phyloP scores from a whole-genome alignment of 352 stramenopile species.

The Globisporangium echinulatum region DNA sequence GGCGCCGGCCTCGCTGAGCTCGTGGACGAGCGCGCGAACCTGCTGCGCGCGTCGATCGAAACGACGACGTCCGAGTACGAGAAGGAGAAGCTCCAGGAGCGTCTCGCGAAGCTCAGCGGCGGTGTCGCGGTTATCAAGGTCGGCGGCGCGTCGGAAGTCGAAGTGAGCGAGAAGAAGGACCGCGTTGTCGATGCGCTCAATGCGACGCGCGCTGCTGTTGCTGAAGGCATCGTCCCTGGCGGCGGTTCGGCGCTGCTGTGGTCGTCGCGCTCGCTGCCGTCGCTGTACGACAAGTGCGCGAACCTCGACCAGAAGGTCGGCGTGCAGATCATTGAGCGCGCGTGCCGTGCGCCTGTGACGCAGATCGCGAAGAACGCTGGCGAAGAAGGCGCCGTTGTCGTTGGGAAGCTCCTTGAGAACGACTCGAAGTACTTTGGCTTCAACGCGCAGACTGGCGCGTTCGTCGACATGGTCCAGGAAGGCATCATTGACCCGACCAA shows the following conservation, averaged over 20 bases:
- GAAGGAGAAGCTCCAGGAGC: conserved; percentile 99
- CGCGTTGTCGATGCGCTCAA: conserved; percentile 99
- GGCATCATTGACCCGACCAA: conserved; percentile 99
- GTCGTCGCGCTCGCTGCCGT: conserved; percentile 90
- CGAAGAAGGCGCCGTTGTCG: conserved; percentile 97
- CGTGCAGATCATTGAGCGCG: conserved; percentile 95
- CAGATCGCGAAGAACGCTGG: conserved; percentile 99
- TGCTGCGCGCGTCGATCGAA: conserved; percentile 95
- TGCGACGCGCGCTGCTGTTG: conserved; percentile 97
- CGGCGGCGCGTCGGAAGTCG: conserved; percentile 96
- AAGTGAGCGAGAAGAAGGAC: conserved; percentile 99
- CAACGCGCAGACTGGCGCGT: conserved; percentile 96
- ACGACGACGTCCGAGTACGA: conserved; percentile 98
- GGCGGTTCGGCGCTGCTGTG: conserved; percentile 97
- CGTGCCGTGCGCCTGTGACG: conserved; percentile 91
- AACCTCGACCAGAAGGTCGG: conserved; percentile 99
- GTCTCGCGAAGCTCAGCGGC: conserved; percentile 98
- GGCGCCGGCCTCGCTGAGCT: conserved; percentile 89
- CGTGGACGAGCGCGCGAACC: conserved; percentile 95
- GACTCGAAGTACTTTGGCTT: conserved; percentile 92
- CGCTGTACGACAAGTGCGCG: conserved; percentile 78
- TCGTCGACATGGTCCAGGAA: conserved; percentile 97
- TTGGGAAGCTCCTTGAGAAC: conserved; percentile 98
- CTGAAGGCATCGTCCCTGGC: conserved; percentile 98
- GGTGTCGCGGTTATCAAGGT: conserved; percentile 99